These are phyloP conservation scores for Phytophthora cryptogea DNA, from an alignment of 352 stramenopile genomes.

Conservation along the genomic window DNA sequence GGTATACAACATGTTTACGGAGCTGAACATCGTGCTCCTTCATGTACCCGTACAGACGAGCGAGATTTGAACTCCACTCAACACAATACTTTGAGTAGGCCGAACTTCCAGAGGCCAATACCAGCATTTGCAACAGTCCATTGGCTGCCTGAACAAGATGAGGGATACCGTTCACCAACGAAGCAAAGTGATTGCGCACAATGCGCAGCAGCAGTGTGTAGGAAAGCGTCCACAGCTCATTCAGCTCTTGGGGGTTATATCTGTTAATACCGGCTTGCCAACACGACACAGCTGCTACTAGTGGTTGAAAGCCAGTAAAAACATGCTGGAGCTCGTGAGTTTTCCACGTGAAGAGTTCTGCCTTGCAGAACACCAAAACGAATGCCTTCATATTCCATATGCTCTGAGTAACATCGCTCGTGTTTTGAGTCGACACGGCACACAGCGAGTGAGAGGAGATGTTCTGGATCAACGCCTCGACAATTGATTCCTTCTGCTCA, in stretches of 20 bases:
- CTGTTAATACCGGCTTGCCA: constrained; percentile 27
- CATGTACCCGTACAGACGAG: constrained; percentile 87
- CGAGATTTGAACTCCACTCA: constrained; percentile 86
- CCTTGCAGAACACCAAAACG: constrained; percentile 73
- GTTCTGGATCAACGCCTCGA: constrained; percentile 51
- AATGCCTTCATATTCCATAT: constrained; percentile 68
- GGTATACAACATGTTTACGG: constrained; percentile 87
- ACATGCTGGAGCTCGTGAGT: constrained; percentile 68
- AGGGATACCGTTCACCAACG: constrained; percentile 64
- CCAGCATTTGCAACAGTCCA: constrained; percentile 67
- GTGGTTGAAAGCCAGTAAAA: constrained; percentile 68
- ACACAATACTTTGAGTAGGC: constrained; percentile 32
- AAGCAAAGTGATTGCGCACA: constrained; percentile 76
- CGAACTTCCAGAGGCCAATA: constrained; percentile 30
- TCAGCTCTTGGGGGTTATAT: constrained; percentile 43
- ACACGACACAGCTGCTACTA: constrained; percentile 37
- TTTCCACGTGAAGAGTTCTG: constrained; percentile 84
- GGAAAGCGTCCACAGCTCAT: constrained; percentile 77
- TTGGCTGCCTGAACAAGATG: constrained; percentile 74
- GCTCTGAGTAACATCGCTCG: constrained; percentile 14
- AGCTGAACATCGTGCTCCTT: constrained; percentile 78
- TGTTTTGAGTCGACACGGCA: not conserved
- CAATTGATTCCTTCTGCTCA: constrained; percentile 54
- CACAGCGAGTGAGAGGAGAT: constrained; percentile 43
- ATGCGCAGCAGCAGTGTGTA: constrained; percentile 81